Base-by-base conservation (phyloP, 1,284 basidiomycete species). In the Hemileia vastatrix region DNA sequence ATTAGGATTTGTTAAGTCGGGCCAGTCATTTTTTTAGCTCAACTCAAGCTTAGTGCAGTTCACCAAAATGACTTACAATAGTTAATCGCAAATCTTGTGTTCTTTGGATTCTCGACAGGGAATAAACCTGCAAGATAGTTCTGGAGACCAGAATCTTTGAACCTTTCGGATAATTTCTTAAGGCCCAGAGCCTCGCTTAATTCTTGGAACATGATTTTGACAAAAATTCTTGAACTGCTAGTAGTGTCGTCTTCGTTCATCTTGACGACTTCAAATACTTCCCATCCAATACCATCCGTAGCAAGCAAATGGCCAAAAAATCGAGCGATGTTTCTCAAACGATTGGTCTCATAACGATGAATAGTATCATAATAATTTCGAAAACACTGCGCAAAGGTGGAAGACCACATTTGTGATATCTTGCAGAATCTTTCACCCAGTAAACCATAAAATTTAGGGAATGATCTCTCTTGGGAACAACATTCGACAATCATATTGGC, bases 401-500 rank as follows among this genome's bases (percentile, higher is more conserved):
- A 90, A 48, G 86, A 88, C 93, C 94, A 98, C 8, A 89, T 82
- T 27, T 90, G 86, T 76, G 95, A 92, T 68, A 98, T 81, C 78
- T 95, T 95, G 80, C 88, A 88, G 79, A 98, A 92, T 9, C 94
- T 86, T 77, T 98, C 94, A 57, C 91, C 92, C 70, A 96, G 84
- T 36, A 96, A 84, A 19, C 94, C 94, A 74, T 94, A 98, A 80
- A 96, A 98, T 45, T 84, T 90, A 8, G 88, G 88, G 77, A 96
- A 98, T 0, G 94, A 93, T 3, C 94, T 87, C 76, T 98, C 94
- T 80, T 98, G 94, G 2, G 94, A 98, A 76, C 94, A 98, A 86
- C 94, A 98, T 74, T 98, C 94, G 77, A 98, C 87, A 65, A 98
- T 83, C 94, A 98, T 98, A 80, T 98, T 97, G 77, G 89, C 86